Evolutionary conservation across 2,329 filamentous ascomycete species (phyloP).

Genomic region (Pseudocercospora fuligena): DNA sequence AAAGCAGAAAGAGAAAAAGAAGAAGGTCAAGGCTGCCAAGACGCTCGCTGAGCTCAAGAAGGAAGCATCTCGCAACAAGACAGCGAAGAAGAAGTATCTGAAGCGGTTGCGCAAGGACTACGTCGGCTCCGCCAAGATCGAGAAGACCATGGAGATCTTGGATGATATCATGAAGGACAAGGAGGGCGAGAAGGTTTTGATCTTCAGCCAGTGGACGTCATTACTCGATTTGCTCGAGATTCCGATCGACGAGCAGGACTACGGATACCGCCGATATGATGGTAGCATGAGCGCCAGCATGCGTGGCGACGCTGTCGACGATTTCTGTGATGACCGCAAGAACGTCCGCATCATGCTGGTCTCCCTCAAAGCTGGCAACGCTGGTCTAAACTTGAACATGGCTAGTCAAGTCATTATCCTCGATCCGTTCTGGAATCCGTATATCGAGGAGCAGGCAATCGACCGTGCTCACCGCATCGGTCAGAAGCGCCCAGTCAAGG

Average conservation of each 20-base stretch:
- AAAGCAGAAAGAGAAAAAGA: slow-evolving; percentile 50
- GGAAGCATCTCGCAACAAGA: slow-evolving; percentile 66
- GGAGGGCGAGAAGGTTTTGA: slow-evolving; percentile 73
- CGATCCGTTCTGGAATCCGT: slow-evolving; percentile 94
- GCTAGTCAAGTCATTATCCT: slow-evolving; percentile 87
- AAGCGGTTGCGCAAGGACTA: slow-evolving; percentile 69
- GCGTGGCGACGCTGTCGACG: slow-evolving; percentile 69
- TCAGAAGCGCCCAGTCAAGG: slow-evolving; percentile 72
- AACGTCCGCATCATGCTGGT: slow-evolving; percentile 72
- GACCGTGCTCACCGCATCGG: slow-evolving; percentile 89
- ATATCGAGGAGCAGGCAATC: slow-evolving; percentile 88
- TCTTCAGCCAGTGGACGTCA: slow-evolving; percentile 83
- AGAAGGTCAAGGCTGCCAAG: slow-evolving; percentile 42
- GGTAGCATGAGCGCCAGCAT: slow-evolving; percentile 71
- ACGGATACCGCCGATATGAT: slow-evolving; percentile 72
- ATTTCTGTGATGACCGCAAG: slow-evolving; percentile 66
- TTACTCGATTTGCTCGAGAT: slow-evolving; percentile 78
- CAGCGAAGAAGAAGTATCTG: slow-evolving; percentile 71
- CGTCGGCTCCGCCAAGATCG: slow-evolving; percentile 76
- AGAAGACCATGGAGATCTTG: slow-evolving; percentile 70
- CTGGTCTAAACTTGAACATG: slow-evolving; percentile 82
- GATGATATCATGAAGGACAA: slow-evolving; percentile 51
- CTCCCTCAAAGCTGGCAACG: slow-evolving; percentile 79
- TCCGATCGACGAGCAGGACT: slow-evolving; percentile 64
- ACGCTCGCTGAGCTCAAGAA: slow-evolving; percentile 70